Conservation (phyloP, 2,329 filamentous ascomycete species). For the Albophoma yamanashiensis region DNA sequence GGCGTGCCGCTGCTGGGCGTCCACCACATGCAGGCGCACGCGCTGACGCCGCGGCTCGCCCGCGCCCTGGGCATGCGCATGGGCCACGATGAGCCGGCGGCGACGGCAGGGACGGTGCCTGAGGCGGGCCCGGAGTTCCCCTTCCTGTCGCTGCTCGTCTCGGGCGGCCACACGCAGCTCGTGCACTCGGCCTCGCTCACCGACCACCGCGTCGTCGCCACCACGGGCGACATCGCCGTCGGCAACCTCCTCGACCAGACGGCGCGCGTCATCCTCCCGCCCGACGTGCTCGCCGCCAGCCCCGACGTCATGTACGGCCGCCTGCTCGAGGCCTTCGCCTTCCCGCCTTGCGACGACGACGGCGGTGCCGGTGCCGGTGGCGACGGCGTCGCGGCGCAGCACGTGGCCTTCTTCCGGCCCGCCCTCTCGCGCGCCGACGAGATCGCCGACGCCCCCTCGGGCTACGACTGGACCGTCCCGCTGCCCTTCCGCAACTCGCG, state of each 20-base stretch:
- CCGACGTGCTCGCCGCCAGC: constrained; percentile 38
- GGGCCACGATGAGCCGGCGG: neutral
- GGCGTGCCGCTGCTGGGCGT: constrained; percentile 73
- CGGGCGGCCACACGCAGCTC: constrained; percentile 84
- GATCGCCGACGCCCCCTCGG: constrained; percentile 28
- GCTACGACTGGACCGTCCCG: constrained; percentile 51
- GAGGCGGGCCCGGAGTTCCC: constrained; percentile 53
- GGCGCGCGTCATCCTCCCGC: constrained; percentile 65
- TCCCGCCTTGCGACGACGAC: constrained; percentile 30
- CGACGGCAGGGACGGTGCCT: no score
- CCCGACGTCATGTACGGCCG: constrained; percentile 70
- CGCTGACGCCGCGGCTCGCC: constrained; percentile 74
- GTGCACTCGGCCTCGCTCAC: constrained; percentile 60
- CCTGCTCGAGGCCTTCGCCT: constrained; percentile 69
- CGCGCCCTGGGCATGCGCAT: constrained; percentile 39
- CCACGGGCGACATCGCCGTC: constrained; percentile 71
- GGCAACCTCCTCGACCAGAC: constrained; percentile 86
- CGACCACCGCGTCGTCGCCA: constrained; percentile 62
- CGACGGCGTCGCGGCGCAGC: constrained; percentile 13
- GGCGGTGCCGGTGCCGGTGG: constrained; percentile 8
- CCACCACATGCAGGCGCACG: constrained; percentile 96
- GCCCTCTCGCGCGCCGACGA: constrained; percentile 49
- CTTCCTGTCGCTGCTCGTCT: constrained; percentile 80
- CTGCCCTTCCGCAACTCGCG: constrained; percentile 52
- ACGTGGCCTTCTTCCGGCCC: constrained; percentile 42